Evolutionary conservation across 2,329 filamentous ascomycete genomes (phyloP).

Genomic region (Immersiporthe knoxdaviesiana): DNA sequence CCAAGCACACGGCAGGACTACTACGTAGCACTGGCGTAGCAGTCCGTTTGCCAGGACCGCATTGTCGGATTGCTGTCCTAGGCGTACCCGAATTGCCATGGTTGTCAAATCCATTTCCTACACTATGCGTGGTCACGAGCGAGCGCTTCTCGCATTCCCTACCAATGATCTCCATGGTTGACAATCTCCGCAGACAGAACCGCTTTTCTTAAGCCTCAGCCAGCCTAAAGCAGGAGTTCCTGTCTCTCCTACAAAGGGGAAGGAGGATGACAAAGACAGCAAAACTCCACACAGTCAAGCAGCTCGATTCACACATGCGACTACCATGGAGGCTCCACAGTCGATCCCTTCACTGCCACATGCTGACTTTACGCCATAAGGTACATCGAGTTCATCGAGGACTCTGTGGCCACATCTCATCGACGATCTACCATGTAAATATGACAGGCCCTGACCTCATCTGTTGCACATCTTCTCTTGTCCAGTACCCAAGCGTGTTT

Average conservation of each 20-base stretch:
- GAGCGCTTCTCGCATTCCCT: not conserved
- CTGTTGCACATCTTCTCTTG: constrained; percentile 2
- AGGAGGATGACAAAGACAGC: constrained; percentile 20
- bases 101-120: not conserved
- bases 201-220: not conserved
- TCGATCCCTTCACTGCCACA: constrained; percentile 18
- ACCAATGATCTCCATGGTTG: constrained; percentile 10
- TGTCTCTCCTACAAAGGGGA: not conserved
- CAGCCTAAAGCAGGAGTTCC: not conserved
- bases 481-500: not conserved
- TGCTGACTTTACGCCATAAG: constrained; percentile 21
- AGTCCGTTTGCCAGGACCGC: not conserved
- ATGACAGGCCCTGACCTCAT: constrained; percentile 12
- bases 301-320: constrained; percentile 13
- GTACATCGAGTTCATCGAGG: not conserved
- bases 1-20: not conserved
- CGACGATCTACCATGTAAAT: constrained; percentile 14
- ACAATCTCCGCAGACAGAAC: constrained; percentile 11
- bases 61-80: not conserved
- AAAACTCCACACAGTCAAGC: constrained; percentile 24
- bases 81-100: not conserved
- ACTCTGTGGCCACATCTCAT: constrained; percentile 20
- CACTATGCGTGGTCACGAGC: not conserved
- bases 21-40: not conserved
- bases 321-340: constrained; percentile 14